Percentiles rank a stretch among this genome's conserved stretches.
Evolutionary conservation across 2,329 filamentous ascomycete species (phyloP).

Genomic region (Cladosporium sp.): DNA sequence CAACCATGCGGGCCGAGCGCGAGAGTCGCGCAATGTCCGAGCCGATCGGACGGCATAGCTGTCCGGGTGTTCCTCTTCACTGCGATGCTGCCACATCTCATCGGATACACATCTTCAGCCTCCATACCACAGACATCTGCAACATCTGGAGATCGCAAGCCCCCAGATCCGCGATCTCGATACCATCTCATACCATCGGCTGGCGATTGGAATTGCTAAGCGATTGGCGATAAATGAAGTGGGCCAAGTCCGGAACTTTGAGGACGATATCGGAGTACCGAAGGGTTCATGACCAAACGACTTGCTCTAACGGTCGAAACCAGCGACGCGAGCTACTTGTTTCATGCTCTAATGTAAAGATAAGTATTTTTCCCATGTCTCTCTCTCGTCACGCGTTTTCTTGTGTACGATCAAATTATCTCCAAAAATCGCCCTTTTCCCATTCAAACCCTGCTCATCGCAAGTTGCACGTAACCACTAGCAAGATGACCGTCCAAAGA

Average conservation of each 20-base stretch:
- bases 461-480: background rate
- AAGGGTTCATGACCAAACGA: constrained; percentile 17
- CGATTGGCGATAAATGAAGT: background rate
- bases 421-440: background rate
- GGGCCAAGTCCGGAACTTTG: constrained; percentile 12
- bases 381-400: background rate
- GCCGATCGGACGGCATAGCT: constrained; percentile 1
- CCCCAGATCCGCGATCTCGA: constrained; percentile 1
- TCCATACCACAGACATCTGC: background rate
- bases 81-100: background rate
- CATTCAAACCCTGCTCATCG: background rate
- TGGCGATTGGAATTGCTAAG: background rate
- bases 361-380: background rate
- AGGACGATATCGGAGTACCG: constrained; percentile 15
- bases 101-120: constrained; percentile 5
- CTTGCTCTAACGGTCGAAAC: constrained; percentile 2
- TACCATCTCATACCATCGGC: constrained; percentile 1
- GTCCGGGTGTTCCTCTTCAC: background rate
- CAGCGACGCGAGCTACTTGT: background rate
- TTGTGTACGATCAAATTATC: background rate
- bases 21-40: constrained; percentile 2
- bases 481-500: constrained; percentile 45
- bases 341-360: background rate
- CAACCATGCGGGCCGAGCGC: background rate
- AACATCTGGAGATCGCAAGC: background rate